These are phyloP conservation scores for Glycine tomentella DNA, from an alignment of 306 rosid genomes.

Conservation along the genomic window DNA sequence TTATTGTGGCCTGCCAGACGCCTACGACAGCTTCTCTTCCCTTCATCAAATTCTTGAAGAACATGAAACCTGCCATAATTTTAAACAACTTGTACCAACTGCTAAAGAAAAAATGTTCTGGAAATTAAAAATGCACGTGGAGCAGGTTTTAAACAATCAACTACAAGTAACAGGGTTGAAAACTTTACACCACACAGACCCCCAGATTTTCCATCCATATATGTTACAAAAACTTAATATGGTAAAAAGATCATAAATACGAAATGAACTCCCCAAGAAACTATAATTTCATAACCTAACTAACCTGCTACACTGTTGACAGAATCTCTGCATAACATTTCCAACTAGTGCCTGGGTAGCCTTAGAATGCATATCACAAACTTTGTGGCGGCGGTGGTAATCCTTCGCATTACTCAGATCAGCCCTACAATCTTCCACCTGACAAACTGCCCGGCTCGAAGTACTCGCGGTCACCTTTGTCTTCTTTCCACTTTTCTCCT, in stretches of 20 bases:
- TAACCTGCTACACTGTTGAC: constrained; percentile 99
- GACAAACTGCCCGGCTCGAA: constrained; percentile 81
- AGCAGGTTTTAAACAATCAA: neutral
- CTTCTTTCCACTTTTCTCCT: constrained; percentile 76
- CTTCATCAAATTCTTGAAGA: constrained; percentile 97
- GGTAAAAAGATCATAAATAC: neutral
- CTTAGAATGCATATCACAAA: constrained; percentile 89
- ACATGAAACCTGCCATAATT: constrained; percentile 85
- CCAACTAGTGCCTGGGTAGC: constrained; percentile 81
- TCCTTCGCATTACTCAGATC: constrained; percentile 91
- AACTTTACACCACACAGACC: constrained; percentile 9
- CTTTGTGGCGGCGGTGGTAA: constrained; percentile 87
- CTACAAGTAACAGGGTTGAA: neutral
- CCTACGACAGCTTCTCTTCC: constrained; percentile 96
- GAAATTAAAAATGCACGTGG: constrained; percentile 6
- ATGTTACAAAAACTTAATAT: neutral
- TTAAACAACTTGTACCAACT: constrained; percentile 45
- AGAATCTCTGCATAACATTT: constrained; percentile 85
- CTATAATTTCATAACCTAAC: constrained; percentile 46
- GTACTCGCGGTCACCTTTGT: constrained; percentile 64
- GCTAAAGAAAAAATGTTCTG: constrained; percentile 38
- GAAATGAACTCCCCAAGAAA: constrained; percentile 32
- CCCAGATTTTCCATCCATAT: constrained; percentile 13
- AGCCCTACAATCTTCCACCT: constrained; percentile 89
- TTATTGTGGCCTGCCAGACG: constrained; percentile 95